phyloP scores from a whole-genome alignment of 768 basidiomycete species.

The Trametes cubensis region DNA sequence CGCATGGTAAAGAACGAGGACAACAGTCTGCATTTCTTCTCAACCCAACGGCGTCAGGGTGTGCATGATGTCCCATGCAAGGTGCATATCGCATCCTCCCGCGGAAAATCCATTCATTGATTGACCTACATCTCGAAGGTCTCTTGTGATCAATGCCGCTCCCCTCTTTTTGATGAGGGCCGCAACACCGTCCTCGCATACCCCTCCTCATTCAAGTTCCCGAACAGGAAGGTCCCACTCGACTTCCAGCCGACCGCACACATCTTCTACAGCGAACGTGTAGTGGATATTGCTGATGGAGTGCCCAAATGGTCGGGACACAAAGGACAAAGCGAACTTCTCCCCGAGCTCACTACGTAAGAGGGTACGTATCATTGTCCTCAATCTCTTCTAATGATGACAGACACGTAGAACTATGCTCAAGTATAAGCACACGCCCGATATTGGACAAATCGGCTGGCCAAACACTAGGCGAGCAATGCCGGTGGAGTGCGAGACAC shows the following conservation, averaged over 20 bases:
- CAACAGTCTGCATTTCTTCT: constrained; percentile 37
- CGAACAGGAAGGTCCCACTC: constrained; percentile 28
- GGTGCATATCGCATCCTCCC: constrained; percentile 15
- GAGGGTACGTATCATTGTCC: constrained; percentile 25
- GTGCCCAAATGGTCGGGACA: constrained; percentile 37
- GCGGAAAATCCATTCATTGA: background rate
- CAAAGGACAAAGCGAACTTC: constrained; percentile 32
- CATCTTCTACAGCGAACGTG: constrained; percentile 35
- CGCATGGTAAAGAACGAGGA: constrained; percentile 33
- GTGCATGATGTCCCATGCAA: constrained; percentile 38
- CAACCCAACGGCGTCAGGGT: constrained; percentile 27
- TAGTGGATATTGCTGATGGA: constrained; percentile 37
- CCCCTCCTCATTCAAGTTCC: constrained; percentile 35
- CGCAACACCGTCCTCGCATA: constrained; percentile 37
- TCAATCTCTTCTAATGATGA: background rate
- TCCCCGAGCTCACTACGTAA: constrained; percentile 29
- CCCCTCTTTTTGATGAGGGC: constrained; percentile 39
- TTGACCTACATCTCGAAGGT: constrained; percentile 10
- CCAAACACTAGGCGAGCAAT: background rate
- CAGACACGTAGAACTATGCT: constrained; percentile 24
- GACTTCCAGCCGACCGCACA: constrained; percentile 36
- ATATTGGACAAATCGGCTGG: constrained; percentile 24
- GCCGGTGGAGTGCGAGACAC: background rate
- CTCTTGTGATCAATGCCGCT: constrained; percentile 36
- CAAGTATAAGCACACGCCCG: constrained; percentile 31